Percentiles rank a stretch among this genome's conserved stretches.
These are phyloP conservation scores for Aspergillus neoniger DNA, from an alignment of 2,329 filamentous ascomycete genomes.

Conservation along the genomic window DNA sequence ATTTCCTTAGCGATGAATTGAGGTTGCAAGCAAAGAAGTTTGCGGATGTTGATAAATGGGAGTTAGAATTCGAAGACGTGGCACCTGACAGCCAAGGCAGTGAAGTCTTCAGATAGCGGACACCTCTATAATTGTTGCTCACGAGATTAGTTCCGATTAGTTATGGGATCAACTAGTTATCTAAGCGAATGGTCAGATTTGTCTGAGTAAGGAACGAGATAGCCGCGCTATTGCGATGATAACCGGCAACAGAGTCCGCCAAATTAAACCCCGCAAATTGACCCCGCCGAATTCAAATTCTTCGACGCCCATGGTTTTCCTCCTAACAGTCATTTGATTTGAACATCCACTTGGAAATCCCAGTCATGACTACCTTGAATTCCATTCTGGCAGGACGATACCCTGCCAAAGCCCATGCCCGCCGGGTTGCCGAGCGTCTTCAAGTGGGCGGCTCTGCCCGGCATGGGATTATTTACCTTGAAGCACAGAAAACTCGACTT, in stretches of 20 bases:
- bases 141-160: neutral
- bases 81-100: constrained; percentile 28
- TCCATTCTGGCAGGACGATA: constrained; percentile 60
- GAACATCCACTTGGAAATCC: neutral
- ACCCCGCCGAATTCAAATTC: neutral
- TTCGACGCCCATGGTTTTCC: neutral
- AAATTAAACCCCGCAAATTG: neutral
- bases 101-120: constrained; percentile 13
- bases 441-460: constrained; percentile 63
- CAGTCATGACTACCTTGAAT: constrained; percentile 36
- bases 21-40: constrained; percentile 41
- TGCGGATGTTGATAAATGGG: constrained; percentile 45
- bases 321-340: neutral
- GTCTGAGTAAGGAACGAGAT: neutral
- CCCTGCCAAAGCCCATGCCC: constrained; percentile 84
- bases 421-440: constrained; percentile 79
- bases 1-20: constrained; percentile 40
- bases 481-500: constrained; percentile 77
- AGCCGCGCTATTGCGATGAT: neutral
- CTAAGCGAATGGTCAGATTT: neutral
- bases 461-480: constrained; percentile 79
- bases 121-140: neutral
- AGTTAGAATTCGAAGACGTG: constrained; percentile 49
- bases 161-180: neutral
- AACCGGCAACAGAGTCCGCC: neutral